A percentile compares a stretch with the other conserved stretches of the same genome.
Evolutionary conservation across 345 rosid species (phyloP).

Genomic region (Gossypium mustelinum): DNA sequence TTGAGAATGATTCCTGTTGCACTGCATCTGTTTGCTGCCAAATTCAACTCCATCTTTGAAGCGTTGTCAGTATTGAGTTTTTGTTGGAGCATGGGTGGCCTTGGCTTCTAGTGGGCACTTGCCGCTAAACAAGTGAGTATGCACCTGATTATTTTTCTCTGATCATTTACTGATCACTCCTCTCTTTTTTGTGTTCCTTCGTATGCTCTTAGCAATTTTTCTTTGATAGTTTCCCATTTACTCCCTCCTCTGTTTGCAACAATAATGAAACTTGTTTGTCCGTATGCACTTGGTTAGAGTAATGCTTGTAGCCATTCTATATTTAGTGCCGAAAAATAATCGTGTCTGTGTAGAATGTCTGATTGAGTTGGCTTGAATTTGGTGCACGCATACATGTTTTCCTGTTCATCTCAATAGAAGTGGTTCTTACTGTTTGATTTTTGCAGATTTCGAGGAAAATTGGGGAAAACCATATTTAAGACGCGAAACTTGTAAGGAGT

Average conservation of each 20-base stretch:
- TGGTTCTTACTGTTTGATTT: not conserved
- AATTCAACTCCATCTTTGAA: conserved; percentile 56
- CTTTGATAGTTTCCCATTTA: not conserved
- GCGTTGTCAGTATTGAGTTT: conserved; percentile 39
- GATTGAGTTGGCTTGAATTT: not conserved
- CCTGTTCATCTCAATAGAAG: not conserved
- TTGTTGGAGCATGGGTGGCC: conserved; percentile 76
- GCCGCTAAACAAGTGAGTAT: conserved; percentile 31
- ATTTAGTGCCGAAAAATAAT: not conserved
- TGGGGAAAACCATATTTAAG: conserved; percentile 27
- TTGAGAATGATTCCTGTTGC: conserved; percentile 48
- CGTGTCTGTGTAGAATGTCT: not conserved
- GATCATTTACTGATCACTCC: not conserved
- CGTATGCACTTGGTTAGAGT: not conserved
- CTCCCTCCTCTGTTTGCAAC: not conserved
- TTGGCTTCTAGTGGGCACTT: conserved; percentile 60
- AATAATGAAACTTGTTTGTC: not conserved
- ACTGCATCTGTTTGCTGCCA: conserved; percentile 52
- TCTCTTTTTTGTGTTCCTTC: not conserved
- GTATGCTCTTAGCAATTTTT: not conserved
- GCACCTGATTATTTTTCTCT: not conserved
- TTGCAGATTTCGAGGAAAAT: conserved; percentile 34
- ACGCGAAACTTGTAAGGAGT: conserved; percentile 34
- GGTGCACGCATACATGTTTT: not conserved
- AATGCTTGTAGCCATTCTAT: not conserved